A percentile compares a stretch with the other conserved stretches of the same genome.
phyloP scores from a whole-genome alignment of 2,329 filamentous ascomycete species.

The Alternaria longipes region DNA sequence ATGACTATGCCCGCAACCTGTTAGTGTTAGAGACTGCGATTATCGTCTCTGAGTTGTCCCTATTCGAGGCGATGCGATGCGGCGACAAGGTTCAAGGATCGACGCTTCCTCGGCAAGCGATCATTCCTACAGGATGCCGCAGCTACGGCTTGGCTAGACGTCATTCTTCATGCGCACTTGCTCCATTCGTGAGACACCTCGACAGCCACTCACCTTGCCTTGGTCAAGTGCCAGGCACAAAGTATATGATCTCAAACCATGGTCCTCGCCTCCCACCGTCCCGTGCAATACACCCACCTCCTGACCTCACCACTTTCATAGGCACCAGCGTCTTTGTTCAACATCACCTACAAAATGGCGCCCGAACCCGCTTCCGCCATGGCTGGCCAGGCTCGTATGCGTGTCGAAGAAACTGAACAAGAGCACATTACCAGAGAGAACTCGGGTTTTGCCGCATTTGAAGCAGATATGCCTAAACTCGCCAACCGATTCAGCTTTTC shows the following conservation, averaged over 20 bases:
- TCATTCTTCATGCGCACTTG: slow-evolving; percentile 23
- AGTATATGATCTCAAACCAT: slow-evolving; percentile 30
- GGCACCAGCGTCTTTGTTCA: slow-evolving; percentile 28
- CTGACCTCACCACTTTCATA: slow-evolving; percentile 43
- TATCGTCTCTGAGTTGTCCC: slow-evolving; percentile 8
- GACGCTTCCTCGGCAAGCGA: slow-evolving; percentile 12
- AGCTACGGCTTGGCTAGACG: slow-evolving; percentile 18
- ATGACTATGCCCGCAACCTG: not conserved
- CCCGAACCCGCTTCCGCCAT: slow-evolving; percentile 34
- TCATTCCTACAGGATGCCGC: slow-evolving; percentile 10
- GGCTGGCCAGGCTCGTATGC: slow-evolving; percentile 43
- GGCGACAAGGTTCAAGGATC: slow-evolving; percentile 8
- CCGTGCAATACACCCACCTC: slow-evolving; percentile 46
- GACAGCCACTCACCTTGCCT: slow-evolving; percentile 21
- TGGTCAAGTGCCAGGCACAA: slow-evolving; percentile 26
- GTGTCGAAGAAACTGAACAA: slow-evolving; percentile 44
- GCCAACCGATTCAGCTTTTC: slow-evolving; percentile 46
- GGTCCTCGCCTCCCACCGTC: slow-evolving; percentile 29
- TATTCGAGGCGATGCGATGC: not conserved
- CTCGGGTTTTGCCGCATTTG: slow-evolving; percentile 47
- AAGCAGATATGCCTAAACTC: slow-evolving; percentile 49
- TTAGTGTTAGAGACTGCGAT: not conserved
- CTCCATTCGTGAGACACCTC: slow-evolving; percentile 18
- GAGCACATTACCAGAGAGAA: slow-evolving; percentile 42
- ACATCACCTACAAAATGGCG: slow-evolving; percentile 38